phyloP scores from a whole-genome alignment of 2,329 filamentous ascomycete genomes.

The Didymella arachidicola region DNA sequence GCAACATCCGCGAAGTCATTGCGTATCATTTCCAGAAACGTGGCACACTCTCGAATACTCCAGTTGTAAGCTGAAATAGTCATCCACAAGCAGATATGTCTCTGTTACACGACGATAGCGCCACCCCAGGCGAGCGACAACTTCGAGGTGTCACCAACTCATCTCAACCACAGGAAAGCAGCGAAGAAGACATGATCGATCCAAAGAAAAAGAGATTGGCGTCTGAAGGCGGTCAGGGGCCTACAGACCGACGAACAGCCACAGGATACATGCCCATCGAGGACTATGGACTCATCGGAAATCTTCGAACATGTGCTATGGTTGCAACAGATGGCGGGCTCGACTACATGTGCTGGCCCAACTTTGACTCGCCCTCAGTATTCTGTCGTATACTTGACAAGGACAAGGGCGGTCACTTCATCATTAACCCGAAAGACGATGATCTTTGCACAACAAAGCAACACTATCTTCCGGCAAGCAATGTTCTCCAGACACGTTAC shows the following conservation, averaged over 20 bases:
- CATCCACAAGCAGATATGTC: constrained; percentile 16
- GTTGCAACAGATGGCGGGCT: constrained; percentile 58
- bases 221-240: constrained; percentile 19
- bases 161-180: constrained; percentile 5
- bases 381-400: constrained; percentile 79
- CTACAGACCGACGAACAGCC: constrained; percentile 30
- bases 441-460: constrained; percentile 74
- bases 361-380: constrained; percentile 79
- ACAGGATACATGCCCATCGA: constrained; percentile 56
- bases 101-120: constrained; percentile 8
- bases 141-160: constrained; percentile 25
- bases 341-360: constrained; percentile 83
- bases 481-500: constrained; percentile 79
- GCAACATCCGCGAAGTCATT: constrained; percentile 10
- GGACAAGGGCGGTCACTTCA: constrained; percentile 76
- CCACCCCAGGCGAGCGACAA: constrained; percentile 17
- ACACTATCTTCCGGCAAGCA: constrained; percentile 77
- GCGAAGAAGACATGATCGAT: constrained; percentile 24
- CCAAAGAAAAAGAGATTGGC: constrained; percentile 19
- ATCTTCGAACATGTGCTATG: constrained; percentile 73
- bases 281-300: constrained; percentile 81
- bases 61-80: constrained; percentile 15
- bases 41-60: constrained; percentile 17
- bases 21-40: neutral
- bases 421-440: constrained; percentile 61